Conservation (phyloP, 192 early-diverging fungal species). For the Phlyctochytrium arcticum region DNA sequence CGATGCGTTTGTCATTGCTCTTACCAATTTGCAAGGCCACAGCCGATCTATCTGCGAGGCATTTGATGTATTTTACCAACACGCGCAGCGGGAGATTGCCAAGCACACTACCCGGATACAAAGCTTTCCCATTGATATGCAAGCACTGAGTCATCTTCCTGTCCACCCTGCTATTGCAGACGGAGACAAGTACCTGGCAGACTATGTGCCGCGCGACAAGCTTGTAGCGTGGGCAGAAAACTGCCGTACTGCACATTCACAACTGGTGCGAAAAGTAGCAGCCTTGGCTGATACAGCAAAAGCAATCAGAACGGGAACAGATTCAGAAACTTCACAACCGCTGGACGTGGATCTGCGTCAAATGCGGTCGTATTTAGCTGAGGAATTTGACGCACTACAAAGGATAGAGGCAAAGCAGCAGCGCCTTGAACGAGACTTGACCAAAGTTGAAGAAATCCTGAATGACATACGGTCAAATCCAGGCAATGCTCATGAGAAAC, state of each 20-base stretch:
- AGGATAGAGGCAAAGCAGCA: conserved; percentile 15
- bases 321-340: conserved; percentile 18
- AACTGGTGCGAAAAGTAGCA: conserved; percentile 28
- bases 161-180: conserved; percentile 34
- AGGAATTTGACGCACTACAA: conserved; percentile 4
- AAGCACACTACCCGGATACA: conserved; percentile 35
- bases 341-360: conserved; percentile 25
- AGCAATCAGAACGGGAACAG: conserved; percentile 26
- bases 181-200: conserved; percentile 24
- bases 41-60: conserved; percentile 11
- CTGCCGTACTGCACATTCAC: conserved; percentile 40
- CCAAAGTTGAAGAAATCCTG: conserved; percentile 27
- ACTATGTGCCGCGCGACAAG: conserved; percentile 41
- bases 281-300: conserved; percentile 21
- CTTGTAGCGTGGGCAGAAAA: conserved; percentile 40
- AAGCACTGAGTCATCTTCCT: conserved; percentile 39
- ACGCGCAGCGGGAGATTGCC: conserved; percentile 38
- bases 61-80: conserved; percentile 18
- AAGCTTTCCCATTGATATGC: conserved; percentile 41
- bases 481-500: conserved; percentile 10
- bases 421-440: conserved; percentile 30
- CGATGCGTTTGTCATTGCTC: conserved; percentile 30
- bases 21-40: conserved; percentile 31
- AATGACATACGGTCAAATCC: conserved; percentile 12
- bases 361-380: not conserved